Evolutionary conservation across 495 filamentous ascomycete genomes (phyloP).

Genomic region (Hypoxylon rickii): DNA sequence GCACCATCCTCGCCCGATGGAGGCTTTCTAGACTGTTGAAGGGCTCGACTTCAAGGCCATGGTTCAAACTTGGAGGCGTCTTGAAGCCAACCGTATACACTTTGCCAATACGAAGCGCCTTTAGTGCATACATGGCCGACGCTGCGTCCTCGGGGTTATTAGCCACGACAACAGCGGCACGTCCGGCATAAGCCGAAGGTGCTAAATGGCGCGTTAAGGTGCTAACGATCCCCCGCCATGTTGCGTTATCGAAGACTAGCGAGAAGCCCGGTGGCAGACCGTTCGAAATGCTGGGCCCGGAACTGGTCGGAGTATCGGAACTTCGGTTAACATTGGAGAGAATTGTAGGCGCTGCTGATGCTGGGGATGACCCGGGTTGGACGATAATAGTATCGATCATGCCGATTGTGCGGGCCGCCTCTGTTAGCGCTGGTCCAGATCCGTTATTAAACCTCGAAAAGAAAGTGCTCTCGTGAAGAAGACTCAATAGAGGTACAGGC

Average conservation of each 20-base stretch:
- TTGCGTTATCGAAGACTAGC: constrained; percentile 76
- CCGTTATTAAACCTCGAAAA: constrained; percentile 51
- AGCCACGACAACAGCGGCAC: constrained; percentile 74
- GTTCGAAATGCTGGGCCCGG: constrained; percentile 4
- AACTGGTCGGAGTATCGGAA: constrained; percentile 4
- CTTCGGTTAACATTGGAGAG: constrained; percentile 45
- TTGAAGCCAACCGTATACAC: constrained; percentile 86
- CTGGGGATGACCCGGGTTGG: constrained; percentile 44
- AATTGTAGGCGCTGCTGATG: constrained; percentile 43
- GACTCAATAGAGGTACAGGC: constrained; percentile 57
- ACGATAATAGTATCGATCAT: constrained; percentile 80
- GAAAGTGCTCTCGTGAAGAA: constrained; percentile 45
- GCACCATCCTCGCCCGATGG: constrained; percentile 61
- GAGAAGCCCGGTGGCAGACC: constrained; percentile 47
- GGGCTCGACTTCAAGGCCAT: constrained; percentile 66
- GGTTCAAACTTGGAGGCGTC: constrained; percentile 64
- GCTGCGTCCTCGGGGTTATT: constrained; percentile 71
- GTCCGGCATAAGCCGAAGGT: constrained; percentile 74
- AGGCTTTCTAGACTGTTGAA: constrained; percentile 81
- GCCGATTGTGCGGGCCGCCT: constrained; percentile 74
- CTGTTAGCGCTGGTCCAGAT: constrained; percentile 67
- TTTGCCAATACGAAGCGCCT: constrained; percentile 72
- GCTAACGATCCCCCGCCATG: constrained; percentile 81
- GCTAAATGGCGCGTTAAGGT: constrained; percentile 80
- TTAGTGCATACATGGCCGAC: constrained; percentile 74